phyloP scores from a whole-genome alignment of 345 rosid genomes.

The Aquilaria sinensis region DNA sequence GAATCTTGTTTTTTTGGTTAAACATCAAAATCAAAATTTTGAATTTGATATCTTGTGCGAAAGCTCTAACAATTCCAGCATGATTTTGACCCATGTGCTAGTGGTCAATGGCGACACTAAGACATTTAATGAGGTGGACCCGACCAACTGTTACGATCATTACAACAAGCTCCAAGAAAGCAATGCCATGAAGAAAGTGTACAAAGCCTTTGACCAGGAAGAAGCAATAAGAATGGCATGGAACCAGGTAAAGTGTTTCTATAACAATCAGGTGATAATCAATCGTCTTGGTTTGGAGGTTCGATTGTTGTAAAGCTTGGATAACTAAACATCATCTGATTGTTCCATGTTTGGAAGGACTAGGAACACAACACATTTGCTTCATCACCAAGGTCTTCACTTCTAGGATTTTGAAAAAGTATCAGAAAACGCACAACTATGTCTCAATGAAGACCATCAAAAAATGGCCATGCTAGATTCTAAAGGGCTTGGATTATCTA shows the following conservation, averaged over 20 bases:
- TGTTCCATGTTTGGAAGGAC: constrained; percentile 61
- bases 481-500: constrained; percentile 68
- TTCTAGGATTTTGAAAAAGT: constrained; percentile 76
- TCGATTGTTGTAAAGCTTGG: constrained; percentile 37
- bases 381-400: constrained; percentile 92
- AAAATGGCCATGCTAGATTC: constrained; percentile 85
- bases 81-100: constrained; percentile 34
- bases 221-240: constrained; percentile 92
- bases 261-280: constrained; percentile 48
- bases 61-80: too few relatives aligned
- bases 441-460: constrained; percentile 77
- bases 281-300: constrained; percentile 75
- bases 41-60: not conserved
- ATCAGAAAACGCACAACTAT: constrained; percentile 69
- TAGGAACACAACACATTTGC: constrained; percentile 37
- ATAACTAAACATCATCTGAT: constrained; percentile 53
- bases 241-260: constrained; percentile 72
- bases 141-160: constrained; percentile 71
- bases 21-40: not conserved
- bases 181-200: constrained; percentile 55
- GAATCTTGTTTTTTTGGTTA: not conserved
- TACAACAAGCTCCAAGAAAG: constrained; percentile 55
- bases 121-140: constrained; percentile 66
- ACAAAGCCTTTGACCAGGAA: constrained; percentile 42
- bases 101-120: constrained; percentile 44